Conservation (phyloP, 1,139 yeast species). For the Pichia cactophila region DNA sequence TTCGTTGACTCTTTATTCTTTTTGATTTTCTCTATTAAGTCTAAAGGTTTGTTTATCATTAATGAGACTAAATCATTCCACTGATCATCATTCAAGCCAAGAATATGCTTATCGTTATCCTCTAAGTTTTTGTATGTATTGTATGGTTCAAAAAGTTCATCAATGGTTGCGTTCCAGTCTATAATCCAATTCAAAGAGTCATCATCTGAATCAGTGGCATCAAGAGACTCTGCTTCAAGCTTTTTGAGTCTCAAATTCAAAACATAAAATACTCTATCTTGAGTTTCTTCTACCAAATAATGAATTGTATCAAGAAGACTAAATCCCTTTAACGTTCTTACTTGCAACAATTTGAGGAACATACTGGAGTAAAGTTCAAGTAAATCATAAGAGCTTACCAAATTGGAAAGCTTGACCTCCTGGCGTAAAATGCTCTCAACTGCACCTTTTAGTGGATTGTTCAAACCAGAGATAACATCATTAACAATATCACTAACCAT, state of each 20-base stretch:
- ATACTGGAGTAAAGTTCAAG: conserved; percentile 63
- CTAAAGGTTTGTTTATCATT: conserved; percentile 44
- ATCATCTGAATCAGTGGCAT: conserved; percentile 31
- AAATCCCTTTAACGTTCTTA: conserved; percentile 8
- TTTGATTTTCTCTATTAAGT: conserved; percentile 30
- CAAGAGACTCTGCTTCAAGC: conserved; percentile 26
- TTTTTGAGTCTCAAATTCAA: conserved; percentile 37
- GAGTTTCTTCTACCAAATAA: conserved; percentile 29
- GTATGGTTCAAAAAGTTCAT: conserved; percentile 39
- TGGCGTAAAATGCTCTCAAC: conserved; percentile 63
- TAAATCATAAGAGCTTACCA: conserved; percentile 55
- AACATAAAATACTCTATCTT: conserved; percentile 36
- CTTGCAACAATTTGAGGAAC: conserved; percentile 44
- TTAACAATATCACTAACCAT: conserved; percentile 34
- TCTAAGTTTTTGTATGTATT: conserved; percentile 14
- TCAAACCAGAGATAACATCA: conserved; percentile 42
- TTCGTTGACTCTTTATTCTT: conserved; percentile 23
- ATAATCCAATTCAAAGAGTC: conserved; percentile 69
- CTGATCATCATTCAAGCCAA: conserved; percentile 32
- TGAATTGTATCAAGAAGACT: conserved; percentile 18
- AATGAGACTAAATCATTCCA: conserved; percentile 31
- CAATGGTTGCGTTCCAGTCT: conserved; percentile 35
- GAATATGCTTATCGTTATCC: conserved; percentile 26
- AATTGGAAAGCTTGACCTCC: conserved; percentile 49
- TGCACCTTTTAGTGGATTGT: conserved; percentile 44